Conservation (phyloP, 495 filamentous ascomycete genomes). For the Penicillium dipodomyicola region DNA sequence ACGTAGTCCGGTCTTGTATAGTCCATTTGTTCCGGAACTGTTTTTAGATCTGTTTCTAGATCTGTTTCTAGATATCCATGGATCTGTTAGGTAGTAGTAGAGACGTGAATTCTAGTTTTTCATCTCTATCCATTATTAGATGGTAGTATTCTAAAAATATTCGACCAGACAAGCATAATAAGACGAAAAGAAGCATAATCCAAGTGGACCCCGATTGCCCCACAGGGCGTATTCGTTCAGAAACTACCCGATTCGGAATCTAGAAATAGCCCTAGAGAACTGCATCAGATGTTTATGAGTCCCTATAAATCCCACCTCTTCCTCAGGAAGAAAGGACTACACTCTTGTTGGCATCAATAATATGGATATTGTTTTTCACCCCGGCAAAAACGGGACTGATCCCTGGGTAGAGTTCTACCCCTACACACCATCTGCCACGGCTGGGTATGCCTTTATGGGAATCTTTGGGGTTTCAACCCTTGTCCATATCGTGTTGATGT, state of each 20-base stretch:
- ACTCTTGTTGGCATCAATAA: not conserved
- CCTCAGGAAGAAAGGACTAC: not conserved
- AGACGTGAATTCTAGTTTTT: not conserved
- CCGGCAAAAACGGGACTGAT: slow-evolving; percentile 31
- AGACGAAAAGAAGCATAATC: slow-evolving; percentile 12
- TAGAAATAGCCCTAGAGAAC: slow-evolving; percentile 6
- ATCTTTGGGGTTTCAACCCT: slow-evolving; percentile 45
- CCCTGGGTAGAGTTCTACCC: slow-evolving; percentile 46
- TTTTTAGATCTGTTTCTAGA: no score
- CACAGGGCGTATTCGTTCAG: slow-evolving; percentile 33
- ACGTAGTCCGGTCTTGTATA: not conserved
- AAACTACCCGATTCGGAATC: slow-evolving; percentile 28
- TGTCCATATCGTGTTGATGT: slow-evolving; percentile 42
- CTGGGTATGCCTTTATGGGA: slow-evolving; percentile 48
- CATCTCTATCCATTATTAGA: not conserved
- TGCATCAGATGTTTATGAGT: not conserved
- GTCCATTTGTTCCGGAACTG: not conserved
- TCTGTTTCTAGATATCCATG: no score
- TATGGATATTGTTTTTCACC: slow-evolving; percentile 39
- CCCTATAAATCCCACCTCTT: not conserved
- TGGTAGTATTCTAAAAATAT: slow-evolving; percentile 5
- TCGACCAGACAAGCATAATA: not conserved
- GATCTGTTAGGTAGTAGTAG: not conserved
- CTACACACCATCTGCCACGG: slow-evolving; percentile 47
- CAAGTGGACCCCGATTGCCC: not conserved